Evolutionary conservation across 164 flowering plant species (phyloP).

Genomic region (Houttuynia cordata): DNA sequence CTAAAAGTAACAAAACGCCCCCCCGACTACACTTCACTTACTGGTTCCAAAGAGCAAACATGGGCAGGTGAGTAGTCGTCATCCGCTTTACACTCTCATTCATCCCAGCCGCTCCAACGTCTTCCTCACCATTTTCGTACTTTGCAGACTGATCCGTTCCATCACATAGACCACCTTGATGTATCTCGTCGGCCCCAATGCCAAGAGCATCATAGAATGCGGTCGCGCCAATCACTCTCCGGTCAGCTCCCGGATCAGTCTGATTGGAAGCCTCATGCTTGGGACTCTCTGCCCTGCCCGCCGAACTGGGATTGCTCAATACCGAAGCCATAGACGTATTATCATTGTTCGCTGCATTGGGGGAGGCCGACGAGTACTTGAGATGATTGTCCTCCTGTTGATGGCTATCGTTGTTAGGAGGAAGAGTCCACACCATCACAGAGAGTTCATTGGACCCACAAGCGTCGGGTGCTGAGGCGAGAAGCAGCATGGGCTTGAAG

Average conservation of each 20-base stretch:
- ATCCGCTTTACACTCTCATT: not conserved
- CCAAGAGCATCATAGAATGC: not conserved
- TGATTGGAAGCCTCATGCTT: not conserved
- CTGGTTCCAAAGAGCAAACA: constrained; percentile 2
- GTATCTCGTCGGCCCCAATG: not conserved
- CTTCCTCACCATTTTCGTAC: not conserved
- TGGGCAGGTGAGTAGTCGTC: not conserved
- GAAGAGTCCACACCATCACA: not conserved
- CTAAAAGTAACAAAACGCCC: too few species aligned
- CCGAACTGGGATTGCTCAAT: not conserved
- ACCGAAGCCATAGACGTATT: not conserved
- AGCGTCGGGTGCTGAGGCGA: not conserved
- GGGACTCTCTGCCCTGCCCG: not conserved
- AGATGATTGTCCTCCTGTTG: too few species aligned
- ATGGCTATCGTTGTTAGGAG: not conserved
- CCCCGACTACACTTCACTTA: not conserved
- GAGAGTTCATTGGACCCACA: not conserved
- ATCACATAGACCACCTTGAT: not conserved
- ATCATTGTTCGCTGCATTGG: not conserved
- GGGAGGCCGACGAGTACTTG: not conserved
- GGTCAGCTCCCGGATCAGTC: not conserved
- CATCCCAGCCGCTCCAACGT: not conserved
- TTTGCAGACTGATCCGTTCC: not conserved
- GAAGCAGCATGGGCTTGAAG: not conserved
- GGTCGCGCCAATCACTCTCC: not conserved